Conservation (phyloP, 441 rosid genomes). For the Pelargonium fulgidum region DNA sequence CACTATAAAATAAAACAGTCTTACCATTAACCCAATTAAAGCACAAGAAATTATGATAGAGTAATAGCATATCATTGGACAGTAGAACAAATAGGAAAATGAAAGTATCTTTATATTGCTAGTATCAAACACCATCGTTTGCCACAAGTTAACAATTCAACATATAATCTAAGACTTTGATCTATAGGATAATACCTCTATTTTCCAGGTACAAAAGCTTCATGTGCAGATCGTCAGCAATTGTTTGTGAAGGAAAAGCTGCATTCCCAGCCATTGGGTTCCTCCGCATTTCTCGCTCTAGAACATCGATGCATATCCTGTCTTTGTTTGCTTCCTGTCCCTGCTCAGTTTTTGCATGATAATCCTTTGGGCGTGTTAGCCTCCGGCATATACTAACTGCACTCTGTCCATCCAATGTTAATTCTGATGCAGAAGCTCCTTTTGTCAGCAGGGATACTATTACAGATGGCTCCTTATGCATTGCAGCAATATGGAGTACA, state of each 20-base stretch:
- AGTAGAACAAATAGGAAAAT: background rate
- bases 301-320: constrained; percentile 66
- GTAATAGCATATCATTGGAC: background rate
- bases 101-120: no score
- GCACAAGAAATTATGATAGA: background rate
- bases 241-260: constrained; percentile 33
- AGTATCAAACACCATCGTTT: background rate
- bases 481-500: constrained; percentile 81
- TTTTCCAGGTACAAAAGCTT: constrained; percentile 73
- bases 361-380: constrained; percentile 77
- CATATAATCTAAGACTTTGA: constrained; percentile 7
- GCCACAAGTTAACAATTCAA: background rate
- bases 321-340: constrained; percentile 75
- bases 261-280: constrained; percentile 44
- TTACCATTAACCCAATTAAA: background rate
- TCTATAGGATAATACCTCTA: constrained; percentile 49
- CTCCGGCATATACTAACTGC: constrained; percentile 74
- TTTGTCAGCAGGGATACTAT: constrained; percentile 52
- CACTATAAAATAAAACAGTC: constrained; percentile 31
- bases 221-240: constrained; percentile 64
- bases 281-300: constrained; percentile 70
- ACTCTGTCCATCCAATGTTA: constrained; percentile 66
- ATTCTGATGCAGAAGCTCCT: constrained; percentile 65
- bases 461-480: constrained; percentile 61
- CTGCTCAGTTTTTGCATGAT: constrained; percentile 46